Percentiles rank a stretch among this genome's conserved stretches.
These are phyloP conservation scores for Aspergillus terreus DNA, from an alignment of 2,329 filamentous ascomycete species.

Conservation along the genomic window DNA sequence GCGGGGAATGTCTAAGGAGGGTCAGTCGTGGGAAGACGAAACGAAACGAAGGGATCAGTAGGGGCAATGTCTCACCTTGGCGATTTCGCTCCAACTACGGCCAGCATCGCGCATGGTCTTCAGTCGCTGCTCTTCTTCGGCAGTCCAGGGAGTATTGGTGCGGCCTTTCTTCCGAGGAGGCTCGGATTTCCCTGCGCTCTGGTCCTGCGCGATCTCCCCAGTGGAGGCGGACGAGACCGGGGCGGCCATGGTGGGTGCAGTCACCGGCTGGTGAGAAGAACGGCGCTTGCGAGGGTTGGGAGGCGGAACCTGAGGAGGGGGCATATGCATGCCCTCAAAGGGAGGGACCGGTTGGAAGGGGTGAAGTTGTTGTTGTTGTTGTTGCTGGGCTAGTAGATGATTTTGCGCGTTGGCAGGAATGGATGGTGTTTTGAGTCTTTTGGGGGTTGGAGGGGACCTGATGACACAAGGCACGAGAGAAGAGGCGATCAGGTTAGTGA, in stretches of 20 bases:
- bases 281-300: slow-evolving; percentile 44
- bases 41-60: slow-evolving; percentile 1
- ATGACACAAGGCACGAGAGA: background rate
- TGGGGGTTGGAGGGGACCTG: slow-evolving; percentile 40
- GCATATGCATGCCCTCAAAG: slow-evolving; percentile 41
- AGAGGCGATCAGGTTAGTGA: background rate
- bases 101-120: slow-evolving; percentile 93
- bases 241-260: slow-evolving; percentile 36
- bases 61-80: slow-evolving; percentile 64
- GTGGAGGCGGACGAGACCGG: slow-evolving; percentile 25
- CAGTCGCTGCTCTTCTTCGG: slow-evolving; percentile 83
- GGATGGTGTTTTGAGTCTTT: slow-evolving; percentile 40
- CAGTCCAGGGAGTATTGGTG: slow-evolving; percentile 98
- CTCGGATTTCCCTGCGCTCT: slow-evolving; percentile 24
- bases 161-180: slow-evolving; percentile 74
- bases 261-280: slow-evolving; percentile 35
- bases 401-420: slow-evolving; percentile 31
- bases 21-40: slow-evolving; percentile 1
- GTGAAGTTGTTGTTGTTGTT: slow-evolving; percentile 37
- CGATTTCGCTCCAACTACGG: slow-evolving; percentile 96
- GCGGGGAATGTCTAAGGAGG: slow-evolving; percentile 73
- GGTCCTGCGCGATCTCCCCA: slow-evolving; percentile 26
- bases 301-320: slow-evolving; percentile 29
- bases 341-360: slow-evolving; percentile 32
- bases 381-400: slow-evolving; percentile 34